Conservation (phyloP, 2,329 filamentous ascomycete species). For the Colletotrichum graminicola region DNA sequence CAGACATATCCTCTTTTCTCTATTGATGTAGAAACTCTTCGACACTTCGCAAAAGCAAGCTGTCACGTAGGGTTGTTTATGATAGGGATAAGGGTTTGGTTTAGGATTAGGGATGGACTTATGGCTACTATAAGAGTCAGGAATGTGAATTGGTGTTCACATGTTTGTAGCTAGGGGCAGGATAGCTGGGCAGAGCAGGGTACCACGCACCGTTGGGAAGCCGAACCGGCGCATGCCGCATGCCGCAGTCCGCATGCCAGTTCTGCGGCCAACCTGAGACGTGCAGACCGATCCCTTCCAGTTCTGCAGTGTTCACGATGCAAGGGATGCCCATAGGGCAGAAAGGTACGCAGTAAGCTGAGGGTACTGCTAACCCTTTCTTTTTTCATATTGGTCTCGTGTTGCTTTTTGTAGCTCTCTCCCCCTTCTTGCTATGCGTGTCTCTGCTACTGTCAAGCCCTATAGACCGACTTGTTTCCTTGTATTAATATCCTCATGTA, state of each 20-base stretch:
- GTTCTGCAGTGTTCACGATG: constrained; percentile 31
- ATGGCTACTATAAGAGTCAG: no score
- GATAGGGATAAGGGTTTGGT: no score
- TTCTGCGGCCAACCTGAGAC: constrained; percentile 40
- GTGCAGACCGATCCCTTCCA: constrained; percentile 37
- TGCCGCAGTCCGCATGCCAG: constrained; percentile 39
- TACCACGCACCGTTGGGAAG: constrained; percentile 33
- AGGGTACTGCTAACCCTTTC: constrained; percentile 4
- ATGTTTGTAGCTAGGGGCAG: no score
- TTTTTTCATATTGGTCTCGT: constrained; percentile 14
- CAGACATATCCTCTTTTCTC: no score
- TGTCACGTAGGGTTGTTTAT: no score
- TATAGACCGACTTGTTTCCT: constrained; percentile 9
- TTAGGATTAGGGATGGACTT: no score
- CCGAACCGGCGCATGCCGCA: constrained; percentile 30
- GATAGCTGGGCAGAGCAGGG: no score
- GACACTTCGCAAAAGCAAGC: no score
- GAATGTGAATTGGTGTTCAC: no score
- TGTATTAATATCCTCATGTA: constrained; percentile 34
- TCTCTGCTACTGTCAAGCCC: not conserved
- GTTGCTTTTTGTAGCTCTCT: constrained; percentile 2
- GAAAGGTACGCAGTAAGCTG: not conserved
- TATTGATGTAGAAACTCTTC: no score
- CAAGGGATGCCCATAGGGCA: constrained; percentile 18
- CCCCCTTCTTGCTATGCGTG: constrained; percentile 1